Evolutionary conservation across 2,329 filamentous ascomycete species (phyloP).

Genomic region (Arthrinium phaeospermum): DNA sequence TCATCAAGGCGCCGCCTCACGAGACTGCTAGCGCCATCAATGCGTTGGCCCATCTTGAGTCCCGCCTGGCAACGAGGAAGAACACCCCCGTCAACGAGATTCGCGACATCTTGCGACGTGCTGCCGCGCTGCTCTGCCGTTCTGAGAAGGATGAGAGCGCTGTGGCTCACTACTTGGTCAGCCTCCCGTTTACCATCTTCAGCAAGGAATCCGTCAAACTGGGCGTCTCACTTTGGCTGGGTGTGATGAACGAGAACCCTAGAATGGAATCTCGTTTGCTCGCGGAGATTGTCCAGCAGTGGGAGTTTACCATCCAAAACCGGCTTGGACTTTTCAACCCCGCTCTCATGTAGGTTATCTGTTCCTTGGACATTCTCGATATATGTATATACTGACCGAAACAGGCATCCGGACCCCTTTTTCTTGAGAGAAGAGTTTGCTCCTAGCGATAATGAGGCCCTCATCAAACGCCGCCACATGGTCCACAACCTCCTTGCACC

Average conservation of each 20-base stretch:
- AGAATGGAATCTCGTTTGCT: constrained; percentile 85
- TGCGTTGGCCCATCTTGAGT: constrained; percentile 75
- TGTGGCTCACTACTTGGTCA: constrained; percentile 86
- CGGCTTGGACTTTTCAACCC: constrained; percentile 82
- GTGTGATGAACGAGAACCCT: constrained; percentile 95
- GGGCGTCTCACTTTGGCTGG: constrained; percentile 94
- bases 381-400: too few species aligned
- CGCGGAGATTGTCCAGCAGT: constrained; percentile 85
- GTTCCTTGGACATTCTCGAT: too few species aligned
- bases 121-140: constrained; percentile 84
- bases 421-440: constrained; percentile 91
- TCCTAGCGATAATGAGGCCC: constrained; percentile 78
- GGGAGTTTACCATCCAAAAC: constrained; percentile 82
- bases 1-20: constrained; percentile 55
- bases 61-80: constrained; percentile 71
- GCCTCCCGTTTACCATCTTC: constrained; percentile 91
- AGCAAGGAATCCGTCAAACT: constrained; percentile 95
- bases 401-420: constrained; percentile 78
- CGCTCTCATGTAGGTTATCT: constrained; percentile 53
- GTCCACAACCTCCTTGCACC: constrained; percentile 86
- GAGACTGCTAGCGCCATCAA: constrained; percentile 65
- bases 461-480: constrained; percentile 77
- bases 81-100: constrained; percentile 75
- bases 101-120: constrained; percentile 80
- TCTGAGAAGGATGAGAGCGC: constrained; percentile 76